Base-by-base conservation (phyloP, 495 filamentous ascomycete species). In the Pseudoneurospora amorphoporcata region DNA sequence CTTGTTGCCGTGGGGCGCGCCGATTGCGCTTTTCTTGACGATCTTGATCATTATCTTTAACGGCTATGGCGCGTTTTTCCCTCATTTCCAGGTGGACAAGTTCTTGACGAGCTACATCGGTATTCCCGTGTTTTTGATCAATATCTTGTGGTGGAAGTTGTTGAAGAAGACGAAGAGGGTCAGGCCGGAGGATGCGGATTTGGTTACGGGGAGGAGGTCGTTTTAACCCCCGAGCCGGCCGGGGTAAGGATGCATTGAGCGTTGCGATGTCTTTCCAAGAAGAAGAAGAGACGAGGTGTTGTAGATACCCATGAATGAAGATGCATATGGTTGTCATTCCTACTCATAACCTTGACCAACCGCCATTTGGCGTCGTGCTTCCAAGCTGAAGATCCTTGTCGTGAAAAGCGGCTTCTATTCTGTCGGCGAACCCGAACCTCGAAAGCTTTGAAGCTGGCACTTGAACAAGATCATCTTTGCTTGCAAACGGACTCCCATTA, bases 61-160 rank as follows among this genome's bases (percentile, higher is more conserved):
- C 75, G 90, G 92, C 37, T 97, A 94, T 80, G 81, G 85, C 5
- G 82, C 82, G 29, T 85, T 79, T 45, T 89, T 86, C 70, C 86
- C 87, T 12, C 84, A 86, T 53, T 88, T 89, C 43, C 86, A 88
- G 76, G 89, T 90, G 78, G 89, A 90, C 80, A 91, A 87, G 75
- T 95, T 95, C 81, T 87, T 96, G 79, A 94, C 92, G 0, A 88
- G 89, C 5, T 94, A 95, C 76, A 87, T 94, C 5, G 93, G 92
- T 40, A 94, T 96, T 76, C 91, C 91, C 5, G 82, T 95, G 16
- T 96, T 93, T 76, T 75, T 96, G 3, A 84, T 88, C 69, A 81
- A 81, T 23, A 73, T 81, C 2, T 35, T 75, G 16, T 77, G 73
- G 71, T 81, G 80, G 80, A 81, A 81, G 73, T 41, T 58, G 1